Conservation (phyloP, 1,284 basidiomycete species). For the Cryptococcus hybrid region DNA sequence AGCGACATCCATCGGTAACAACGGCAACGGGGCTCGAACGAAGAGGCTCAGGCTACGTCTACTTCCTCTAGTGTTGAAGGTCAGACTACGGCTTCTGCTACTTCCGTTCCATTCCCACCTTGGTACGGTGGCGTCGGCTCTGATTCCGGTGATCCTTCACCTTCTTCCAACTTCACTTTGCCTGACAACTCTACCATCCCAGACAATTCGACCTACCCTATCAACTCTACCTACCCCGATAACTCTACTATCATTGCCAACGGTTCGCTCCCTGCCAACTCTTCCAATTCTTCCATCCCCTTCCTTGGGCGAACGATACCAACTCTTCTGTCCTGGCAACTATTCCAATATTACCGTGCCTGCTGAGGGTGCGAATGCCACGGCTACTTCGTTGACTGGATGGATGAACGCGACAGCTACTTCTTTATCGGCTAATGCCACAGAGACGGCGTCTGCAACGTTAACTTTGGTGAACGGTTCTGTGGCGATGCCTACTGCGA, state of each 20-base stretch:
- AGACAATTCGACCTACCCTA: conserved; percentile 1
- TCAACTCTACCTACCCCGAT: not conserved
- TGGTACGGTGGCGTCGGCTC: conserved; percentile 14
- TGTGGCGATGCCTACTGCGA: not conserved
- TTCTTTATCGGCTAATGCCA: not conserved
- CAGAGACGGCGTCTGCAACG: conserved; percentile 19
- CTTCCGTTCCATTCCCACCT: conserved; percentile 8
- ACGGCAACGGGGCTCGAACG: not conserved
- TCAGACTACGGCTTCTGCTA: conserved; percentile 1
- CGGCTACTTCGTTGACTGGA: conserved; percentile 1
- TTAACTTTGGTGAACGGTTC: conserved; percentile 1
- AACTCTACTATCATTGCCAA: not conserved
- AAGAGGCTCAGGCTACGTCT: not conserved
- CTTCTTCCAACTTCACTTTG: not conserved
- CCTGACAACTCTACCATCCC: not conserved
- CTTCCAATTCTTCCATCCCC: conserved; percentile 1
- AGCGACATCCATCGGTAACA: not conserved
- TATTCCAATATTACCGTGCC: conserved; percentile 3
- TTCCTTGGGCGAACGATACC: conserved; percentile 3
- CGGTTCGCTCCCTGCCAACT: conserved; percentile 2
- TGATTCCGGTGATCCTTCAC: not conserved
- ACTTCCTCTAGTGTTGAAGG: not conserved
- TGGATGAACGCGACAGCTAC: conserved; percentile 1
- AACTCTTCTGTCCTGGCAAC: conserved; percentile 4
- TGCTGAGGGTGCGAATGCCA: conserved; percentile 3